Percentiles rank a stretch among this genome's conserved stretches.
These are phyloP conservation scores for Barbarea vulgaris DNA, from an alignment of 345 rosid species.

Conservation along the genomic window DNA sequence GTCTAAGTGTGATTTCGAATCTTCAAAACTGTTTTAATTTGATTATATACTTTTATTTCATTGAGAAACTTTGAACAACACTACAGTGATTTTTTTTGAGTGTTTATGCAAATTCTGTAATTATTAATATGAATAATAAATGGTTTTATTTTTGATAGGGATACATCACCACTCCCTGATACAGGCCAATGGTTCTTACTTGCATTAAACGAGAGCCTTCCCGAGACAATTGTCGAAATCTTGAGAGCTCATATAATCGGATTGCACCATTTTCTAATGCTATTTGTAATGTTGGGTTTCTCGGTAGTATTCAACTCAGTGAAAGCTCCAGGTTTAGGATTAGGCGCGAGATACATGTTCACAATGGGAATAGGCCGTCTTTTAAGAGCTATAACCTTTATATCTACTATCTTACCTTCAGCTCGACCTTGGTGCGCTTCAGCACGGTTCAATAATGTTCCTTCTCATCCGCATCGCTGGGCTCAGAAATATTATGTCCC, in stretches of 20 bases:
- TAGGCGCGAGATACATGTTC: slow-evolving; percentile 89
- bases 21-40: not conserved
- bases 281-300: slow-evolving; percentile 87
- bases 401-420: slow-evolving; percentile 89
- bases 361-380: slow-evolving; percentile 94
- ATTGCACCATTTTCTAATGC: slow-evolving; percentile 84
- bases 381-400: slow-evolving; percentile 83
- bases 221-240: slow-evolving; percentile 62
- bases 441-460: slow-evolving; percentile 60
- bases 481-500: slow-evolving; percentile 91
- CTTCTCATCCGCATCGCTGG: slow-evolving; percentile 83
- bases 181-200: slow-evolving; percentile 92
- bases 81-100: not conserved
- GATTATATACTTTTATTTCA: not conserved
- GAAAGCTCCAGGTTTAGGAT: slow-evolving; percentile 89
- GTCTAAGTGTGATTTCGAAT: not conserved
- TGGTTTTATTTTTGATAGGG: slow-evolving; percentile 45
- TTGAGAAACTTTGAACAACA: not conserved
- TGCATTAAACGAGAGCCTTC: slow-evolving; percentile 86
- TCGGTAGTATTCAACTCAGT: slow-evolving; percentile 81
- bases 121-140: not conserved
- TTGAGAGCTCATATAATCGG: slow-evolving; percentile 84
- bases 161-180: slow-evolving; percentile 81
- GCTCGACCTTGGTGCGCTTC: slow-evolving; percentile 95
- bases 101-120: not conserved